Evolutionary conservation across 345 rosid genomes (phyloP), one percentile per base, ranked within the genome.

Genomic region (Brassica rapa): DNA sequence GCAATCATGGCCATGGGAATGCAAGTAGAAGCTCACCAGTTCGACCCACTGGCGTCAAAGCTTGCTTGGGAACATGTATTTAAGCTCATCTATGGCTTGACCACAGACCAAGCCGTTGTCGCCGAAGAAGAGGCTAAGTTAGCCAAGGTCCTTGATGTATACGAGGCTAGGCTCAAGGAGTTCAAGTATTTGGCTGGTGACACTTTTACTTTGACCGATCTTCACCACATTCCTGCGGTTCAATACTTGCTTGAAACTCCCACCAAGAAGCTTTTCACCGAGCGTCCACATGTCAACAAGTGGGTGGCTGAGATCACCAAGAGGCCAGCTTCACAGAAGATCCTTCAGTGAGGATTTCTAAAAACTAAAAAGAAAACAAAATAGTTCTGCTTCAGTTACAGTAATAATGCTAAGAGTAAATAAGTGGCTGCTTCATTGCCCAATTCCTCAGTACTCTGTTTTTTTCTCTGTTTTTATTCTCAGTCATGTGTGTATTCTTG

Each of bases 11-110:
- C 81, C 16, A 62, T 89, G 27, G 93, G 97, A 93, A 75, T 11
- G 71, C 88, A 93, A 83, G 91, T 87, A 4, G 98, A 93, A 80
- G 86, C 85, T 4, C 91, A 87, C 14, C 86, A 90, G 15, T 91
- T 82, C 60, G 93, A 93, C 1, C 86, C 91, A 33, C 74, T 74
- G 23, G 86, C 86, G 46, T 76, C 90, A 51, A 87, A 87, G 81
- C 84, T 94, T 66, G 68, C 9, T n/a, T 89, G 88, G 88, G 98
- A 92, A 72, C 69, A 81, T 0, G 29, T 68, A 0, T 62, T 14
- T 43, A 94, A 94, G 91, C 77, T 82, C 7, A 2, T 82, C 23
- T 81, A 86, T 10, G 93, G 91, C 60, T 15, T 74, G 83, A 46
- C 82, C 4, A 71, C 88, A 0, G 94, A 94, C 83, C 11, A 76